Conservation (phyloP, 306 rosid species). For the Dalbergia oliveri region DNA sequence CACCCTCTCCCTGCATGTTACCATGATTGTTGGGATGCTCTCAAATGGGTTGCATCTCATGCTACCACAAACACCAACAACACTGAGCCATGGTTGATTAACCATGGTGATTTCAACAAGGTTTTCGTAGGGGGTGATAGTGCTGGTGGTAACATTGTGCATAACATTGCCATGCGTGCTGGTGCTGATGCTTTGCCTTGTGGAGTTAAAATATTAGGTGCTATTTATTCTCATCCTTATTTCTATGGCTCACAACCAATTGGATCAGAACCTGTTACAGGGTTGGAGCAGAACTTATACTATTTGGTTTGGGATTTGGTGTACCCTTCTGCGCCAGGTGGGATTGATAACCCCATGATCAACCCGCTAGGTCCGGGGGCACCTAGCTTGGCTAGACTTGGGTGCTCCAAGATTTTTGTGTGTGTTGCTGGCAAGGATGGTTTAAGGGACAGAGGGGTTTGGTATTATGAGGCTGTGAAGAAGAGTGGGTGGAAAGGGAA, state of each 20-base stretch:
- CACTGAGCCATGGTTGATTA: slow-evolving; percentile 53
- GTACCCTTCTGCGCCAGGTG: slow-evolving; percentile 47
- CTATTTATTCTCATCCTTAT: slow-evolving; percentile 45
- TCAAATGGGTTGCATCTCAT: slow-evolving; percentile 49
- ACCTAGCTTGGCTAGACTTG: slow-evolving; percentile 41
- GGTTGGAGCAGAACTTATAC: background rate
- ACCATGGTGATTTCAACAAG: slow-evolving; percentile 42
- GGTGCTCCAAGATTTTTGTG: slow-evolving; percentile 44
- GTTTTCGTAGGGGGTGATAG: slow-evolving; percentile 57
- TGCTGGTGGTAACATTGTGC: slow-evolving; percentile 58
- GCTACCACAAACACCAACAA: background rate
- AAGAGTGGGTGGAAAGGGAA: slow-evolving; percentile 50
- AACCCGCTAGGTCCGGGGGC: slow-evolving; percentile 41
- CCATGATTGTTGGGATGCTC: slow-evolving; percentile 56
- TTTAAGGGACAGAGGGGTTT: slow-evolving; percentile 46
- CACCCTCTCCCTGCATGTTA: slow-evolving; percentile 52
- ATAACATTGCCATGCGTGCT: slow-evolving; percentile 49
- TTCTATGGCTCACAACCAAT: slow-evolving; percentile 51
- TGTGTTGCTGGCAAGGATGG: slow-evolving; percentile 42
- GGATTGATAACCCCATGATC: slow-evolving; percentile 41
- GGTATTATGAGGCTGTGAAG: slow-evolving; percentile 38
- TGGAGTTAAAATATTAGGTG: slow-evolving; percentile 40
- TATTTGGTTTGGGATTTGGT: slow-evolving; percentile 39
- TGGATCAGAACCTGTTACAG: background rate
- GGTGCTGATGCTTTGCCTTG: slow-evolving; percentile 48